Percentiles rank a stretch among this genome's conserved stretches.
phyloP scores from a whole-genome alignment of 108 stramenopile genomes.

The Cyclotella sp. region DNA sequence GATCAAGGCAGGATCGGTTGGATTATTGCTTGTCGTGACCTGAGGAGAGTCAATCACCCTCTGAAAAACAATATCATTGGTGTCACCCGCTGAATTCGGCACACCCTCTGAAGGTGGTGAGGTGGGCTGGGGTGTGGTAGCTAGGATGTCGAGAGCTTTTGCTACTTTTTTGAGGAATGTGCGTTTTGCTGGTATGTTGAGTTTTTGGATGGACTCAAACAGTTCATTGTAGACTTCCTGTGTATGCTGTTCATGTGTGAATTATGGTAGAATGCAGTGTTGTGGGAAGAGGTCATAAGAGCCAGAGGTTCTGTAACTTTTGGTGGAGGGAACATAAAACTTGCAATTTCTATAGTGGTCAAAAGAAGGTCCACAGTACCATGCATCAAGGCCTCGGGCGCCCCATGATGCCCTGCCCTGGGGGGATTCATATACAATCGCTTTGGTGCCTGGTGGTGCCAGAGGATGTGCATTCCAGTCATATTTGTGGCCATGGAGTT shows the following conservation, averaged over 20 bases:
- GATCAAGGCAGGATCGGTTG: constrained; percentile 6
- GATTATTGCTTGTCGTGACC: constrained; percentile 4
- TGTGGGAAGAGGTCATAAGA: no score
- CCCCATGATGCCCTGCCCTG: no score
- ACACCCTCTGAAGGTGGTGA: constrained; percentile 6
- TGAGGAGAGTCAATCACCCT: not conserved
- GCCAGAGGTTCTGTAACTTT: constrained; percentile 29
- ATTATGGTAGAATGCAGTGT: no score
- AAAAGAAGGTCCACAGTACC: no score
- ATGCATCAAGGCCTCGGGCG: no score
- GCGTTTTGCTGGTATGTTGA: no score
- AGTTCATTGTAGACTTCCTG: not conserved
- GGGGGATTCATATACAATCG: constrained; percentile 26
- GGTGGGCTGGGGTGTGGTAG: no score
- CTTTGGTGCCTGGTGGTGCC: constrained; percentile 28
- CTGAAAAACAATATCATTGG: no score
- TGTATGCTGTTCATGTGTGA: constrained; percentile 21
- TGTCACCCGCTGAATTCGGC: not conserved
- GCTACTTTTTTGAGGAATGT: no score
- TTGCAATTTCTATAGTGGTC: constrained; percentile 36
- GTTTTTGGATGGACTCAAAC: no score
- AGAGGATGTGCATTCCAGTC: no score
- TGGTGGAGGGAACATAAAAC: constrained; percentile 38
- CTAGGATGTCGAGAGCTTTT: no score
- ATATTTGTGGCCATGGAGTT: constrained; percentile 28